Conservation (phyloP, 2,329 filamentous ascomycete species). For the Aspergillus unguis region DNA sequence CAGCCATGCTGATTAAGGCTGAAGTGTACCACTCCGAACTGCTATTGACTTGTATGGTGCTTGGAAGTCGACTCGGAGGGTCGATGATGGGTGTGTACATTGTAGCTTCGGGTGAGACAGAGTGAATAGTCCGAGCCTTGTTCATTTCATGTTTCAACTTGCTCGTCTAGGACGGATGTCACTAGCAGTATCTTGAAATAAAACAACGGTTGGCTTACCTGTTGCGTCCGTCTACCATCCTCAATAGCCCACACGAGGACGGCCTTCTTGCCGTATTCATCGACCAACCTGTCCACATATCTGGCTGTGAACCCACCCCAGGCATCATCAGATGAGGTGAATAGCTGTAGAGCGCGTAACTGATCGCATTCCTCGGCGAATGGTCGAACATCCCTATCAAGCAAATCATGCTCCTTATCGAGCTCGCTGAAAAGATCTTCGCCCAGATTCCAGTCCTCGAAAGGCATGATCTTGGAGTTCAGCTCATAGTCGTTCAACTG, state of each 20-base stretch:
- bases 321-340: slow-evolving; percentile 69
- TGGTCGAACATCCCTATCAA: slow-evolving; percentile 84
- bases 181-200: background rate
- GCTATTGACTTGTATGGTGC: slow-evolving; percentile 58
- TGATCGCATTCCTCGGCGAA: slow-evolving; percentile 93
- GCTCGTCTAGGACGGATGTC: slow-evolving; percentile 44
- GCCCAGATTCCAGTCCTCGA: slow-evolving; percentile 71
- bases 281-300: slow-evolving; percentile 73
- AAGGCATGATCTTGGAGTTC: slow-evolving; percentile 74
- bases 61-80: slow-evolving; percentile 55
- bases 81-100: slow-evolving; percentile 73
- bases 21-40: slow-evolving; percentile 75
- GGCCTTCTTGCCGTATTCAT: slow-evolving; percentile 85
- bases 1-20: slow-evolving; percentile 68
- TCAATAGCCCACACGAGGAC: slow-evolving; percentile 87
- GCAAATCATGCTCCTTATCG: slow-evolving; percentile 76
- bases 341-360: slow-evolving; percentile 80
- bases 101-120: slow-evolving; percentile 68
- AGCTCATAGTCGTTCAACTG: slow-evolving; percentile 86
- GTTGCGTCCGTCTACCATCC: slow-evolving; percentile 53
- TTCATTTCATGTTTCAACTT: slow-evolving; percentile 67
- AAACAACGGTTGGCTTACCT: slow-evolving; percentile 45
- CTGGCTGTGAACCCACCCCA: slow-evolving; percentile 74
- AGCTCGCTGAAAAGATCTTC: slow-evolving; percentile 70
- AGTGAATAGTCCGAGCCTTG: slow-evolving; percentile 66